phyloP scores from a whole-genome alignment of 176 grass and related monocot species.

The Carex cristatella region DNA sequence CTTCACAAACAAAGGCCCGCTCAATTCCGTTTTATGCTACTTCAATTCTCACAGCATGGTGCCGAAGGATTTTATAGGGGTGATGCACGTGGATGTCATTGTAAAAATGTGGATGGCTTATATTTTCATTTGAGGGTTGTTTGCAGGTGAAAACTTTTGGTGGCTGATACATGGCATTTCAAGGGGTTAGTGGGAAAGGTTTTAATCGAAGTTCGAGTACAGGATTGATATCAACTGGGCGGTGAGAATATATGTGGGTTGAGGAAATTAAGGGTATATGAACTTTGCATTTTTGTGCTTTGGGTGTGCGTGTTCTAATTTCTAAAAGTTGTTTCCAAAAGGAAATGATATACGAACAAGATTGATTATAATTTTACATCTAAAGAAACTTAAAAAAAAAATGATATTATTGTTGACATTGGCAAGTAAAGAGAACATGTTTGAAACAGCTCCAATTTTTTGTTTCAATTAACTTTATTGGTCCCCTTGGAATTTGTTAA shows the following conservation, averaged over 20 bases:
- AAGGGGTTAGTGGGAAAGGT: neutral
- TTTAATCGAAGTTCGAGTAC: neutral
- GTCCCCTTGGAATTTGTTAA: neutral
- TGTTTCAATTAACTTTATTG: neutral
- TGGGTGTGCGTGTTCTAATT: neutral
- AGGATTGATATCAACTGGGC: neutral
- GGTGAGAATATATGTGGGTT: neutral
- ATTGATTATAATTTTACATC: neutral
- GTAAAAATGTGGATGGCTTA: neutral
- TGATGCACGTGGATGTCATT: neutral
- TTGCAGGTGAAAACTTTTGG: neutral
- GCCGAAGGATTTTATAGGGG: neutral
- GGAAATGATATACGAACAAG: neutral
- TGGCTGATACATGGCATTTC: neutral
- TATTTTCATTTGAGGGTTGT: neutral
- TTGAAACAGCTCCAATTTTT: neutral
- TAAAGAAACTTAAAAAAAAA: neutral
- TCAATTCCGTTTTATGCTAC: neutral
- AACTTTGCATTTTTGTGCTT: neutral
- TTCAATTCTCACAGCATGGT: neutral
- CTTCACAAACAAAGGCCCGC: neutral
- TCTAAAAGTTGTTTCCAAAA: neutral
- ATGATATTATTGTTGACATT: neutral
- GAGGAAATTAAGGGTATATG: neutral
- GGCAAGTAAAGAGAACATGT: neutral